These are phyloP conservation scores for Fusarium poae DNA, from an alignment of 2,329 filamentous ascomycete species.

Conservation along the genomic window DNA sequence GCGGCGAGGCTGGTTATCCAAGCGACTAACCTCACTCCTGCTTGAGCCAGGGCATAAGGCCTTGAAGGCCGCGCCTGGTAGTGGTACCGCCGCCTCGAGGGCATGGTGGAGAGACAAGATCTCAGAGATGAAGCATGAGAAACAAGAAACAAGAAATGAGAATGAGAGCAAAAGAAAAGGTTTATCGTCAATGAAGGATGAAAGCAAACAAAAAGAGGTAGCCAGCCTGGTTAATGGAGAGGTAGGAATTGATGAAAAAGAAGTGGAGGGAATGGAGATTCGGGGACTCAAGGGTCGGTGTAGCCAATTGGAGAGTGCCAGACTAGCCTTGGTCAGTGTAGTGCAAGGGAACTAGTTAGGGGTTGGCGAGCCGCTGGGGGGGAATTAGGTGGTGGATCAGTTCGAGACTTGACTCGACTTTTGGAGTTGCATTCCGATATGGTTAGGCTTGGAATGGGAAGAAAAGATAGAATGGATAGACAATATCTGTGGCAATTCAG, in stretches of 20 bases:
- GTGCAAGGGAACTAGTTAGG: conserved; percentile 30
- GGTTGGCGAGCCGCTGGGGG: conserved; percentile 19
- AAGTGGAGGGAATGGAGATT: conserved; percentile 31
- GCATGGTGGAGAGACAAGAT: conserved; percentile 21
- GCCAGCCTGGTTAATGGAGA: conserved; percentile 4
- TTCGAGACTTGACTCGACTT: conserved; percentile 7
- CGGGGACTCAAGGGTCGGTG: neutral
- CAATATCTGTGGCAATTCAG: neutral
- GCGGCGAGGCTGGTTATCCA: conserved; percentile 52
- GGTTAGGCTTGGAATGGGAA: conserved; percentile 16
- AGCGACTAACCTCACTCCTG: conserved; percentile 47
- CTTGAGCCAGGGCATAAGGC: conserved; percentile 42
- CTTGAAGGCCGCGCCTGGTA: conserved; percentile 26
- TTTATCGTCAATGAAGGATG: conserved; percentile 9
- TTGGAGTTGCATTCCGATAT: conserved; percentile 32
- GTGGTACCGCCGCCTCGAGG: conserved; percentile 29
- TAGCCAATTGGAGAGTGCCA: conserved; percentile 13
- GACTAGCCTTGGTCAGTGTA: conserved; percentile 11
- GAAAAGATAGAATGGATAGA: neutral
- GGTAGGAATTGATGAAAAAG: conserved; percentile 31
- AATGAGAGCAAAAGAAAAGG: neutral
- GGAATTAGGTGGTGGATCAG: conserved; percentile 7
- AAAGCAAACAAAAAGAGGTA: conserved; percentile 4
- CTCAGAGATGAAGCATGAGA: conserved; percentile 25
- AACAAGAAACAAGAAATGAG: neutral